phyloP scores from a whole-genome alignment of 306 rosid species.

The Gleditsia sinensis region DNA sequence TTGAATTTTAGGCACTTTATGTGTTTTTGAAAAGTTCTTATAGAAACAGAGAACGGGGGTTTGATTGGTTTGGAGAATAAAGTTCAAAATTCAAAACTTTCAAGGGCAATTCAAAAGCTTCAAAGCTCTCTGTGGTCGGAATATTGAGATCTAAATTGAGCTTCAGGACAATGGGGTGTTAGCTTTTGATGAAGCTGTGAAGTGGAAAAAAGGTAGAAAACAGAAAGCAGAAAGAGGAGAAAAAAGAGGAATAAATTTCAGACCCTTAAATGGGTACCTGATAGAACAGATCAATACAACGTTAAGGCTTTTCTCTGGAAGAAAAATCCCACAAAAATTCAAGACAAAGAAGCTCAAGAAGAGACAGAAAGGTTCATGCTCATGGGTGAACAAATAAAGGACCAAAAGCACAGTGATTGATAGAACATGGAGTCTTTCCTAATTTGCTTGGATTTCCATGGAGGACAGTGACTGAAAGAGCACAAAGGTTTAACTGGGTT shows the following conservation, averaged over 20 bases:
- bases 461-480: conserved; percentile 6
- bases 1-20: not conserved
- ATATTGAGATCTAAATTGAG: not conserved
- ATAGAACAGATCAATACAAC: conserved; percentile 26
- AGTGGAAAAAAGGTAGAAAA: conserved; percentile 31
- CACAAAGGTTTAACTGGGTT: conserved; percentile 3
- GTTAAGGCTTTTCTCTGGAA: conserved; percentile 1
- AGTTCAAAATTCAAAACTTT: not conserved
- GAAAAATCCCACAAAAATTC: conserved; percentile 13
- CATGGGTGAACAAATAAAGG: not conserved
- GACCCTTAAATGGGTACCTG: conserved; percentile 25
- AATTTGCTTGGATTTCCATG: conserved; percentile 24
- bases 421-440: not conserved
- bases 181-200: conserved; percentile 33
- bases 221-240: conserved; percentile 35
- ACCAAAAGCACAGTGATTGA: conserved; percentile 20
- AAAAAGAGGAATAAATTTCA: conserved; percentile 36
- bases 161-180: not conserved
- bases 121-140: not conserved
- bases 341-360: conserved; percentile 21
- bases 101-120: not conserved
- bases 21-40: not conserved
- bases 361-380: conserved; percentile 34
- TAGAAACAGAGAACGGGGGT: not conserved
- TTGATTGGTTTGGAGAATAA: not conserved